These are phyloP conservation scores for Vicia villosa DNA, from an alignment of 306 rosid genomes.

Conservation along the genomic window DNA sequence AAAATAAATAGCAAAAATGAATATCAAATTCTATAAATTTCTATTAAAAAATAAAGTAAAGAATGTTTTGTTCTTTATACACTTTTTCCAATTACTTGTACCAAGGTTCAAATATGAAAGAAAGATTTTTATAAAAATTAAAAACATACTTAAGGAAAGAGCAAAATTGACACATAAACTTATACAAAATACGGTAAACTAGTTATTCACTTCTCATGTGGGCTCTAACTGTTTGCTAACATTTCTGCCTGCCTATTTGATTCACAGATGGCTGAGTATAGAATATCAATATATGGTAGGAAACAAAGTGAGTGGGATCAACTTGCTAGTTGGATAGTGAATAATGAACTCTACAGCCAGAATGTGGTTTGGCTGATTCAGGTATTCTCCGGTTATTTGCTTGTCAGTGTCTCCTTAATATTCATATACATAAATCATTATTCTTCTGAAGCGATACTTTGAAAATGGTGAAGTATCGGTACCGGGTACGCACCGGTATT, in stretches of 20 bases:
- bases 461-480: too few species aligned
- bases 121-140: too few species aligned
- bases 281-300: conserved; percentile 93
- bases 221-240: conserved; percentile 22
- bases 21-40: too few species aligned
- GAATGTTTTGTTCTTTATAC: too few species aligned
- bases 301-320: conserved; percentile 99
- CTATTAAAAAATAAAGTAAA: too few species aligned
- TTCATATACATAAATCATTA: not conserved
- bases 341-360: conserved; percentile 84
- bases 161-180: not conserved
- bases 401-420: not conserved
- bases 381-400: conserved; percentile 48
- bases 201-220: conserved; percentile 14
- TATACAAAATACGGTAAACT: not conserved
- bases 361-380: conserved; percentile 98
- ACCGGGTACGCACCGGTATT: too few species aligned
- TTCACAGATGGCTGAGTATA: conserved; percentile 96
- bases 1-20: too few species aligned
- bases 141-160: not conserved
- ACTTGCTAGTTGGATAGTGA: conserved; percentile 97
- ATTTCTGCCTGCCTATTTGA: conserved; percentile 10
- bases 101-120: not conserved
- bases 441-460: too few species aligned
- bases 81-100: too few species aligned